These are phyloP conservation scores for Hypomyces rosellus DNA, from an alignment of 2,329 filamentous ascomycete species.

Conservation along the genomic window DNA sequence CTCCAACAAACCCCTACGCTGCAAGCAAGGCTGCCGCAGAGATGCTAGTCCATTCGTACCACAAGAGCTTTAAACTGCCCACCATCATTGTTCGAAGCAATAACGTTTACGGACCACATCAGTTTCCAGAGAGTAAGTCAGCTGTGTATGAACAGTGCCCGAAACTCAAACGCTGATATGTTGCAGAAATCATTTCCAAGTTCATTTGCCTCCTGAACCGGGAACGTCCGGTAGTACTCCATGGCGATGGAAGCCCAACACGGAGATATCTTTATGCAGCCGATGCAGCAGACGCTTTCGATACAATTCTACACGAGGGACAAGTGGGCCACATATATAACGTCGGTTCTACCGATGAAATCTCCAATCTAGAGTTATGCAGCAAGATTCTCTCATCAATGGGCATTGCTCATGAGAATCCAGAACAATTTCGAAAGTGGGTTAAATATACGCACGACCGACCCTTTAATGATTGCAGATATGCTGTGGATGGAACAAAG, in stretches of 20 bases:
- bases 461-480: conserved; percentile 70
- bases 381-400: conserved; percentile 58
- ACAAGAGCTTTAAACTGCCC: conserved; percentile 75
- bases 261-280: conserved; percentile 72
- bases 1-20: conserved; percentile 76
- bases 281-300: conserved; percentile 75
- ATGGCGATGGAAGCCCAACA: conserved; percentile 69
- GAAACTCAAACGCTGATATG: not conserved
- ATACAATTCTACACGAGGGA: conserved; percentile 76
- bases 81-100: conserved; percentile 76
- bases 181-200: conserved; percentile 72
- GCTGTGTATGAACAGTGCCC: too few species aligned
- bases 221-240: conserved; percentile 60
- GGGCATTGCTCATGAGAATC: conserved; percentile 43
- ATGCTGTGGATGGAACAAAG: conserved; percentile 65
- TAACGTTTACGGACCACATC: conserved; percentile 80
- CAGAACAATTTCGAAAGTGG: conserved; percentile 53
- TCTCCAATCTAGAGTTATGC: conserved; percentile 68
- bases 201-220: conserved; percentile 68
- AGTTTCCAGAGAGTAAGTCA: conserved; percentile 71
- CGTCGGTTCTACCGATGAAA: conserved; percentile 69
- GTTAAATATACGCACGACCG: conserved; percentile 71
- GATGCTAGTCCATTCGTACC: conserved; percentile 82
- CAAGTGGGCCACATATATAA: conserved; percentile 73
- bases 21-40: conserved; percentile 77